Conservation (phyloP, 176 grass and related monocot species). For the Carex littledalei region DNA sequence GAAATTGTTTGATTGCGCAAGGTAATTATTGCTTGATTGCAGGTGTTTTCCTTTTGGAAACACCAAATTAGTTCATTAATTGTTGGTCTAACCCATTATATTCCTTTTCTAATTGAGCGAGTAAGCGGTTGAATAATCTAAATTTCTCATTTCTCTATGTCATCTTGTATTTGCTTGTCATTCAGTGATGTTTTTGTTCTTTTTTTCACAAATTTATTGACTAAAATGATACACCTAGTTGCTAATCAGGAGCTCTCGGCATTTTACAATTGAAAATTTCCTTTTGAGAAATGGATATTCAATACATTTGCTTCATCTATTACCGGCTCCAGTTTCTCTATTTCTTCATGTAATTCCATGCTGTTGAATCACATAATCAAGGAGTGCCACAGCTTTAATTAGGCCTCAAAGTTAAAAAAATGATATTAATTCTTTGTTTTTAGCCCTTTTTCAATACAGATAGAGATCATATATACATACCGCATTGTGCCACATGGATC, state of each 20-base stretch:
- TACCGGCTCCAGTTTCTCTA: not conserved
- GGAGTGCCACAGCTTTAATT: not conserved
- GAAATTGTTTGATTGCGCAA: not conserved
- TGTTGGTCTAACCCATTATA: not conserved
- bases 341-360: not conserved
- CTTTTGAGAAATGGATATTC: not conserved
- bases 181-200: not conserved
- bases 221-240: not conserved
- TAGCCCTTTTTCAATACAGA: not conserved
- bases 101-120: not conserved
- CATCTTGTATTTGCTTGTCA: not conserved
- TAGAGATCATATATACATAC: not conserved
- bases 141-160: not conserved
- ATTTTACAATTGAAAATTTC: not conserved
- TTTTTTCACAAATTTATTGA: not conserved
- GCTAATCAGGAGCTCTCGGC: not conserved
- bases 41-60: not conserved
- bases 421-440: not conserved
- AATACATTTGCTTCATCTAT: not conserved
- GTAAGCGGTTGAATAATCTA: not conserved
- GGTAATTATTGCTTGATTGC: not conserved
- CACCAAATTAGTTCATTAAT: not conserved
- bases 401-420: not conserved
- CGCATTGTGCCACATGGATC: conserved; percentile 33
- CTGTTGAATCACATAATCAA: not conserved